Percentiles rank a stretch among this genome's conserved stretches.
Conservation (phyloP, 192 early-diverging fungal species). For the Linnemannia exigua region DNA sequence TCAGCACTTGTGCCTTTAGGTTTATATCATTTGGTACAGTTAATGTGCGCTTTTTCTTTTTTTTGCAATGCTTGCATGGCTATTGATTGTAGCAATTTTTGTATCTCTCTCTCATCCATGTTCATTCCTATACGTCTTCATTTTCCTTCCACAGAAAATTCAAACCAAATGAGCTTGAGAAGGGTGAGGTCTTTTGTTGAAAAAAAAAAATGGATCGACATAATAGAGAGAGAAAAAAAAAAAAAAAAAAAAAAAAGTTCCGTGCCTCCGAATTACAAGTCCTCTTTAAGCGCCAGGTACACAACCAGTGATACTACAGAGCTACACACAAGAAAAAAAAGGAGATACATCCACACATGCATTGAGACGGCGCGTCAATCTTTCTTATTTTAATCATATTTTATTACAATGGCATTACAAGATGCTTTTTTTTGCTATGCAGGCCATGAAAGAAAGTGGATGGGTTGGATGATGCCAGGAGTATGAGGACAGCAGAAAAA, state of each 20-base stretch:
- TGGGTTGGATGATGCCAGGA: neutral
- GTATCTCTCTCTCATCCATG: neutral
- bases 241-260: too few relatives aligned
- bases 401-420: neutral
- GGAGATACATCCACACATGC: neutral
- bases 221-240: neutral
- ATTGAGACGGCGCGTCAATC: neutral
- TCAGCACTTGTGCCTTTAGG: neutral
- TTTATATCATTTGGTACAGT: too few relatives aligned
- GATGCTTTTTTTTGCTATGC: neutral
- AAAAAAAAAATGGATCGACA: too few relatives aligned
- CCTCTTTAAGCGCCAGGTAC: too few relatives aligned
- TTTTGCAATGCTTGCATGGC: too few relatives aligned
- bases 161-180: neutral
- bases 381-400: neutral
- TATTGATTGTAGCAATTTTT: too few relatives aligned
- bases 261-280: too few relatives aligned
- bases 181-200: too few relatives aligned
- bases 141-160: too few relatives aligned
- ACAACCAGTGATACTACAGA: neutral
- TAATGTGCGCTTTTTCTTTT: too few relatives aligned
- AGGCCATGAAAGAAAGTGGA: neutral
- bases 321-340: neutral
- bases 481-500: neutral
- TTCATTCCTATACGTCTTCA: too few relatives aligned